phyloP scores from a whole-genome alignment of 2,329 filamentous ascomycete genomes.

The Cladosporium cucumerinum region DNA sequence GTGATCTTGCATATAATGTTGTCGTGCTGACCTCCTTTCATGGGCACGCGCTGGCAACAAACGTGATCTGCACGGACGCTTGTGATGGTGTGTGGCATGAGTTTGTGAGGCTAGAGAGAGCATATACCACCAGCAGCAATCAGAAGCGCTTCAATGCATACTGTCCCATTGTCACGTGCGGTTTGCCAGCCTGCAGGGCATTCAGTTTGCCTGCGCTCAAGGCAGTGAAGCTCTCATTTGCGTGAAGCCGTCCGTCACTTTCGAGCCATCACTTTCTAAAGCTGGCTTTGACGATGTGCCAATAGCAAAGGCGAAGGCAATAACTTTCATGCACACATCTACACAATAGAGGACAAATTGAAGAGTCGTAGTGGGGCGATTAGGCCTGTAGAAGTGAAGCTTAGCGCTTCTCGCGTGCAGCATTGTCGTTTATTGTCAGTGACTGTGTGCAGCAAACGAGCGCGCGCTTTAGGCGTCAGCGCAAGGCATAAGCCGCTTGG shows the following conservation, averaged over 20 bases:
- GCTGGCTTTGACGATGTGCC: neutral
- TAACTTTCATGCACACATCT: neutral
- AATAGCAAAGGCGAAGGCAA: neutral
- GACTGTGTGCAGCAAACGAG: neutral
- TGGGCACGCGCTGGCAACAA: neutral
- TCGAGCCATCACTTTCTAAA: neutral
- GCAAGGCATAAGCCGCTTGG: neutral
- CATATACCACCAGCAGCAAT: neutral
- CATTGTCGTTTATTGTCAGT: neutral
- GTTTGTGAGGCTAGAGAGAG: neutral
- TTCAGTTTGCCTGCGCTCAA: neutral
- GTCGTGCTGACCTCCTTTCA: neutral
- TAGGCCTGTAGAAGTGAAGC: neutral
- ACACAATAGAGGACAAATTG: neutral
- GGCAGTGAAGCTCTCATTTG: neutral
- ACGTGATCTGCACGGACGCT: constrained; percentile 3
- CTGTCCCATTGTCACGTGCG: neutral
- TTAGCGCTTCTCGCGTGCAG: neutral
- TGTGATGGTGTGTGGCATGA: neutral
- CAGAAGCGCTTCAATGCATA: neutral
- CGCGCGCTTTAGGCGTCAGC: neutral
- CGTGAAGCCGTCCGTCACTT: neutral
- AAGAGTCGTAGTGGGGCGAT: neutral
- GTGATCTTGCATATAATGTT: neutral
- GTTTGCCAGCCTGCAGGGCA: neutral